Percentiles rank a stretch among this genome's conserved stretches.
These are phyloP conservation scores for Xylaria arbuscula DNA, from an alignment of 2,329 filamentous ascomycete genomes.

Conservation along the genomic window DNA sequence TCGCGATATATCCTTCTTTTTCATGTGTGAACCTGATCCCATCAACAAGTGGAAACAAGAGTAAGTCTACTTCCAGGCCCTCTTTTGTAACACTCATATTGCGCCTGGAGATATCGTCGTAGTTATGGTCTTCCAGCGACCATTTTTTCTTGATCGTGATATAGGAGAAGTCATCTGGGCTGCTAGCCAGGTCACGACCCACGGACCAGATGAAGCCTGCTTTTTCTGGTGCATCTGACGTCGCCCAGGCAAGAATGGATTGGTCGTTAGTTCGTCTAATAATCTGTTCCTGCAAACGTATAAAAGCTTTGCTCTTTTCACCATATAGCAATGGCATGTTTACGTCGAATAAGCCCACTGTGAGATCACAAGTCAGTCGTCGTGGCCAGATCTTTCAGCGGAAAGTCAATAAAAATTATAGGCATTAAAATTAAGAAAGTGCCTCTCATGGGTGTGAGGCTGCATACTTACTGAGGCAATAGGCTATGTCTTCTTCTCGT, in stretches of 20 bases:
- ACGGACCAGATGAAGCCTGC: no score
- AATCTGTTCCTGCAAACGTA: constrained; percentile 31
- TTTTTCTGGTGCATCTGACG: no score
- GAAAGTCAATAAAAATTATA: neutral
- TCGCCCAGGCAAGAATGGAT: constrained; percentile 27
- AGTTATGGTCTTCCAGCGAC: neutral
- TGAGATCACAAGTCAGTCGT: neutral
- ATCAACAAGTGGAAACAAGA: neutral
- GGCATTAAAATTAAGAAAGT: neutral
- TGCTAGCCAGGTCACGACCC: constrained; percentile 5
- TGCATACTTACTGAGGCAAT: constrained; percentile 26
- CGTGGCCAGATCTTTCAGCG: neutral
- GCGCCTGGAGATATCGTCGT: neutral
- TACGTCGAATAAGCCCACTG: constrained; percentile 31
- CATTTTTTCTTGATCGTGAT: constrained; percentile 17
- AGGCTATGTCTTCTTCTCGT: constrained; percentile 29
- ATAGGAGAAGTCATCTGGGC: neutral
- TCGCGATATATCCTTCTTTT: neutral
- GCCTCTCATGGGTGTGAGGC: neutral
- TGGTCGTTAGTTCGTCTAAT: constrained; percentile 20
- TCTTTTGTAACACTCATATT: constrained; percentile 2
- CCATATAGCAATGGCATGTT: constrained; percentile 35
- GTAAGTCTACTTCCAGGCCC: constrained; percentile 19
- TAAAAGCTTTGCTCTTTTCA: constrained; percentile 17
- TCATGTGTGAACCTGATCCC: neutral